Evolutionary conservation across 495 filamentous ascomycete genomes (phyloP).

Genomic region (Saxophila tyrrhenica): DNA sequence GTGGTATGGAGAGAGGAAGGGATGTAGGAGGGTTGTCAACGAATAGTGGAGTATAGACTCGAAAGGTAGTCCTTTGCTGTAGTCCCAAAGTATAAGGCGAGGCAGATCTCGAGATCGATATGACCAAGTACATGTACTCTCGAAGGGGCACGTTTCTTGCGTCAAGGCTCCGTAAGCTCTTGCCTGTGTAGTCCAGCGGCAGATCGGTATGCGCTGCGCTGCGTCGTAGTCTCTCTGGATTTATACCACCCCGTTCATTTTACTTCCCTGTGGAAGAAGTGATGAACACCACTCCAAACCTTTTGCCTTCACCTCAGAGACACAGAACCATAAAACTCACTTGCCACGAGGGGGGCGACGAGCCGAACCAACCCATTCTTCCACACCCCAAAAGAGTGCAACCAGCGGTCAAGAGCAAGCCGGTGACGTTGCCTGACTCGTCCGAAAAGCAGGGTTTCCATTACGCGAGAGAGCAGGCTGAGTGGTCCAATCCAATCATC

Average conservation of each 20-base stretch:
- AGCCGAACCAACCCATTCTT: too few species aligned
- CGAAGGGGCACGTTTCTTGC: neutral
- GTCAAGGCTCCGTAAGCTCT: neutral
- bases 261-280: neutral
- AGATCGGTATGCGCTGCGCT: neutral
- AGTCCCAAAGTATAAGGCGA: too few species aligned
- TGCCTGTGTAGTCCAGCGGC: neutral
- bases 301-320: neutral
- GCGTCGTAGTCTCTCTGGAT: neutral
- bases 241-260: neutral
- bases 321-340: neutral
- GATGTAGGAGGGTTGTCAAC: neutral
- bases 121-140: neutral
- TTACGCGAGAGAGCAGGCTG: neutral
- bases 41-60: neutral
- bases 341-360: too few species aligned
- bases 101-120: neutral
- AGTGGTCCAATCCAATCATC: neutral
- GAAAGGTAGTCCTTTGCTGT: neutral
- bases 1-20: neutral
- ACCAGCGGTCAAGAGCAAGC: neutral
- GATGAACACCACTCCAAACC: neutral
- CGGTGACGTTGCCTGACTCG: neutral
- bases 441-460: neutral
- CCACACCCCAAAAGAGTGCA: neutral